Base-by-base conservation (phyloP, 2,329 filamentous ascomycete genomes). In the Pseudogymnoascus sp. region DNA sequence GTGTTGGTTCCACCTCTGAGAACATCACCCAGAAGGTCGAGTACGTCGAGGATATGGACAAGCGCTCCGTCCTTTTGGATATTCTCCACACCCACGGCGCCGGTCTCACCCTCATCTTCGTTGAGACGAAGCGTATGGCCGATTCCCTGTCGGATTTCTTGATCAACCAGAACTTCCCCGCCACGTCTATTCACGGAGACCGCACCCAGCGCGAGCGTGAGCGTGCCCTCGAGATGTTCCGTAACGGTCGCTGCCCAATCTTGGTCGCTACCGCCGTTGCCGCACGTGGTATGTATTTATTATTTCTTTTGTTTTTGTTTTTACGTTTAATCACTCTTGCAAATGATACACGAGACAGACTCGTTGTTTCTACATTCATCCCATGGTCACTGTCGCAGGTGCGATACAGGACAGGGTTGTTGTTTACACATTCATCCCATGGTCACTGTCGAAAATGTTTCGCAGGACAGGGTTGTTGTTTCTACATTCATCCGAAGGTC, bases 1-100 rank as follows among this genome's bases (percentile, higher is more conserved):
- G 94, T 84, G 94, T 97, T 64, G 94, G 94, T 77, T 97, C 94
- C 59, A 97, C 94, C 33, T 97, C 94, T n/a, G 93, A 97, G 85
- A 99, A 97, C 84, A 97, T 99, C 66, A 97, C 94, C 61, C 94
- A 99, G 78, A 96, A 96, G 83, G 86, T 99, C 61, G 93, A 97
- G 79, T 97, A 97, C 70, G 90, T 97, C 64, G 93, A 97, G 79
- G 94, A 97, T 70, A 79, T 85, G 65, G 94, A 99, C 84, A 99
- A 99, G 87, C 92, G 92, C 74, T 97, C 94, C 62, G 92, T 97
- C 66, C 86, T 99, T 58, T 85, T 99, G 64, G 94, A 99, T 71
- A 97, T 99, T 67, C 87, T 99, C 61, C 93, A 97, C 83, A 96
- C 91, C 41, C 91, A 97, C 71, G 90, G 87, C 63, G 89, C 80